Base-by-base conservation (phyloP, 106 monocot species). In the Dioscorea alata region DNA sequence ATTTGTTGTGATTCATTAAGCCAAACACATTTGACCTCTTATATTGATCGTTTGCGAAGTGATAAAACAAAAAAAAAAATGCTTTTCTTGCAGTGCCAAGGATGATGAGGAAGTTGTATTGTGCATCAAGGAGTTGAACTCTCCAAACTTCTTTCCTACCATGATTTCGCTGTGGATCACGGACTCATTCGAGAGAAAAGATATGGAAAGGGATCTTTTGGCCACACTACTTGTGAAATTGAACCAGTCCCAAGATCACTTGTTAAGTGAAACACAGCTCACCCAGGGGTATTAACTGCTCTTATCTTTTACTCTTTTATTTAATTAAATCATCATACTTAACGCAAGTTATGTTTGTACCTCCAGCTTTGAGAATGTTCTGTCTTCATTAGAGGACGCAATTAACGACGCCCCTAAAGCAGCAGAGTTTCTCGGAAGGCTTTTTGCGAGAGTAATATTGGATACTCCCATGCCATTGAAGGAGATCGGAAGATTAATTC, bases 321-420 rank as follows among this genome's bases (percentile, higher is more conserved):
- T 12, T 66, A 50, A 66, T 16, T 23, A 16, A 16, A 15, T 7
- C 48, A 20, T 24, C 76, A 10, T 21, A 49, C 0, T 8, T 22
- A n/a, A n/a, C 8, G 18, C 76, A 91, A 91, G 73, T 82, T 96
- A 65, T 79, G 82, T 34, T 71, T 65, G n/a, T 86, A 86, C 35
- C 78, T 92, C 12, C 79, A 99, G 97, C 73, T 83, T 99, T 69
- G 80, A 87, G 53, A 70, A 63, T 22, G 89, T 92, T 53, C 81
- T 99, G 16, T 69, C 56, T 4, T 34, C 73, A 12, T 75, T 99
- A 73, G 97, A 99, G 77, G 97, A 99, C 69, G 74, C 86, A 18
- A 71, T 92, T 23, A 92, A 81, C 66, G 97, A 99, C 77, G 92
- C 92, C 58, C 97, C 97, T 9, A 89, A 64, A 78, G 96, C 96